Conservation (phyloP, 805 yeast species). For the Saccharomyces kudriavzevii region DNA sequence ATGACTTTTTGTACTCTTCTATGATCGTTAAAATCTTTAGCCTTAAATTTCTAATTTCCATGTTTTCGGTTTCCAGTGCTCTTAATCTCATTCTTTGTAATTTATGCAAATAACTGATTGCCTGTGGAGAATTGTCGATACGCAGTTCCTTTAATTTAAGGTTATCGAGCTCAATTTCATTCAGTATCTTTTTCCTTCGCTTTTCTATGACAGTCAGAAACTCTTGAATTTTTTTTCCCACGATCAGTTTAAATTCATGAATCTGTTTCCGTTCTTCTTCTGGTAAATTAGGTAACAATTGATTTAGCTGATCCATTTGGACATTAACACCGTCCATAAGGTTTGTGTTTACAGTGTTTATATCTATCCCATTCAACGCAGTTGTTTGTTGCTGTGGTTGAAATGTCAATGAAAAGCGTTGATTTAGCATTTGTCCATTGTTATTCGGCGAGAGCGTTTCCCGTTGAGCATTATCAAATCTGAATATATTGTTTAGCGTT, state of each 20-base stretch:
- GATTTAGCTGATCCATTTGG: not conserved
- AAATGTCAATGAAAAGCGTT: not conserved
- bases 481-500: not conserved
- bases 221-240: slow-evolving; percentile 20
- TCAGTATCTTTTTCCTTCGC: slow-evolving; percentile 19
- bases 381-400: not conserved
- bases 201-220: slow-evolving; percentile 20
- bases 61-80: slow-evolving; percentile 28
- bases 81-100: slow-evolving; percentile 26
- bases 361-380: not conserved
- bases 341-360: not conserved
- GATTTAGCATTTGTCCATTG: not conserved
- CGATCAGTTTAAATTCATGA: slow-evolving; percentile 16
- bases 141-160: slow-evolving; percentile 14
- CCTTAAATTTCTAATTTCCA: slow-evolving; percentile 24
- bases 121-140: slow-evolving; percentile 13
- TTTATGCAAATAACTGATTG: slow-evolving; percentile 16
- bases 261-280: slow-evolving; percentile 15
- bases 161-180: slow-evolving; percentile 22
- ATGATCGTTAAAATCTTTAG: slow-evolving; percentile 18
- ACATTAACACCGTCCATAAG: not conserved
- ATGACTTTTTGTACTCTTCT: slow-evolving; percentile 23
- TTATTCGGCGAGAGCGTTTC: not conserved
- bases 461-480: not conserved
- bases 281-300: slow-evolving; percentile 3